Conservation (phyloP, 441 rosid genomes). For the Brassica balearica region DNA sequence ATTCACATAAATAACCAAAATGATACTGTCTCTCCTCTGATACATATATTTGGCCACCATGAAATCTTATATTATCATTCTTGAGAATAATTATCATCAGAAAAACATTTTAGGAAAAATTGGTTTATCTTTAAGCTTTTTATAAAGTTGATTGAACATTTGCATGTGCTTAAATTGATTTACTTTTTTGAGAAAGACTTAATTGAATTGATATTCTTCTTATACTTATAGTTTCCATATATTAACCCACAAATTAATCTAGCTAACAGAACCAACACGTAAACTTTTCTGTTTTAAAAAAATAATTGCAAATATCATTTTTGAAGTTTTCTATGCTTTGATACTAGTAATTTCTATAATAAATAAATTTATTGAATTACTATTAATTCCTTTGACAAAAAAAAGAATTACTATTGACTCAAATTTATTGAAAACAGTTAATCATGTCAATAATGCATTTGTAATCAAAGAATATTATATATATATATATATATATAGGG, state of each 20-base stretch:
- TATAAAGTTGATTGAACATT: conserved; percentile 43
- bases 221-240: conserved; percentile 18
- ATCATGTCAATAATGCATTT: too few species aligned
- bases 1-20: neutral
- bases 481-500: too few species aligned
- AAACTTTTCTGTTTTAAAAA: too few species aligned
- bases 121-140: conserved; percentile 36
- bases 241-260: conserved; percentile 30
- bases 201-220: neutral
- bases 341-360: too few species aligned
- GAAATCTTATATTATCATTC: neutral
- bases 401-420: too few species aligned
- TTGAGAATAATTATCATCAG: neutral
- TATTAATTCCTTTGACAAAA: too few species aligned
- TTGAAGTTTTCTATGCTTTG: too few species aligned
- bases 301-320: too few species aligned
- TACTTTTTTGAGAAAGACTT: conserved; percentile 32
- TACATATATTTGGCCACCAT: conserved; percentile 8
- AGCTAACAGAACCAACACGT: too few species aligned
- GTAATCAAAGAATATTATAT: too few species aligned
- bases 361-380: too few species aligned
- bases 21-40: conserved; percentile 1
- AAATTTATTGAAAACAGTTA: too few species aligned
- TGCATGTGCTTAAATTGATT: conserved; percentile 45
- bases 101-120: neutral